Base-by-base conservation (phyloP, 2,329 filamentous ascomycete genomes). In the Lecanicillium sp. region DNA sequence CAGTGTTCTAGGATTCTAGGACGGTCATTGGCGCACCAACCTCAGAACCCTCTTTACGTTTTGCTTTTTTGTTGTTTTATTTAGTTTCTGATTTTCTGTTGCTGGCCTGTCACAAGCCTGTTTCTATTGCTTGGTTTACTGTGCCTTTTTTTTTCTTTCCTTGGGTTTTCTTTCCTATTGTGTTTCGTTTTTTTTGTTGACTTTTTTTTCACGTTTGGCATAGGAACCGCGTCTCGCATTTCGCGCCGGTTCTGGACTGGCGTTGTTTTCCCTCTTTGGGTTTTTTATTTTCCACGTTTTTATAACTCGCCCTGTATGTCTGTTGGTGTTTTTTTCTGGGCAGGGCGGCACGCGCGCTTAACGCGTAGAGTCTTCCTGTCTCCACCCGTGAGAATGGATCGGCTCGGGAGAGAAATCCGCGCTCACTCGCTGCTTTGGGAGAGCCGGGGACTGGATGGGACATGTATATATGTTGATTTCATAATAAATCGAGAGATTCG, bases 201-300 rank as follows among this genome's bases (percentile, higher is more conserved):
- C n/a, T 22, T 27, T 29, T 17, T 33, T 33, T 30, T 33, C 33
- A 28, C 37, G 40, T 33, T 42, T 42, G 39, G 41, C 44, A 46
- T 47, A 41, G 20, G 43, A 37, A 38, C 41, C 39, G 39, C 28
- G 33, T 32, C 18, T 32, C 33, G 29, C 34, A 18, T 10, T 30
- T 14, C 15, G 20, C 29, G 33, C 33, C 18, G 33, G 33, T 22
- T 36, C 39, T 36, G 39, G 39, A 40, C 29, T 32, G 39, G 39
- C 39, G 39, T 40, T 40, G 14, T 34, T 25, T 17, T 27, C 33
- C n/a, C n/a, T n/a, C n/a, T n/a, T n/a, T n/a, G n/a, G n/a, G n/a
- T n/a, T n/a, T n/a, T n/a, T n/a, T n/a, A n/a, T n/a, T 33, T 27
- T 29, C 8, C 18, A 13, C 17, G 30, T 17, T 9, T 18, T 33